Evolutionary conservation across 768 basidiomycete species (phyloP), one percentile per base, ranked within the genome.

Genomic region (Mycena belliarum): DNA sequence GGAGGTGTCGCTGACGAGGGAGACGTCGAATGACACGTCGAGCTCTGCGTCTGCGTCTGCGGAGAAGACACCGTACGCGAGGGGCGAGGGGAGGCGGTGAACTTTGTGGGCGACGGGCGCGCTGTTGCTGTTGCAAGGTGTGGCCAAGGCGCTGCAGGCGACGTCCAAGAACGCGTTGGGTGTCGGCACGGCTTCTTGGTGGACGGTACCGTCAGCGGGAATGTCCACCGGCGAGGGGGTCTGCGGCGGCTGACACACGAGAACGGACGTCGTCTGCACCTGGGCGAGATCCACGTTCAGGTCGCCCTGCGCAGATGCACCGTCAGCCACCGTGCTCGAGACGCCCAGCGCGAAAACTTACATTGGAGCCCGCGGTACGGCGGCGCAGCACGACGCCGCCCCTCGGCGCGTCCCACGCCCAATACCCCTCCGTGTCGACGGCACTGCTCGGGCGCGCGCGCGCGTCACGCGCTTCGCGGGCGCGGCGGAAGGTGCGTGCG

Each of bases 191-290:
- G 42, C 23, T n/a, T n/a, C n/a, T n/a, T n/a, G 23, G 24, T 42
- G n/a, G n/a, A n/a, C n/a, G n/a, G n/a, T n/a, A n/a, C n/a, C n/a
- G 29, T 32, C 29, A 6, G 12, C 29, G 29, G 29, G 29, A 12
- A 32, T 32, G 29, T 43, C 29, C 25, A 35, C 25, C 4, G 57
- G 49, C 33, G 38, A 47, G 4, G 14, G 52, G 24, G 28, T 41
- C 21, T 16, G 45, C n/a, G 35, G 57, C n/a, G 57, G 61, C 47
- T 55, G 61, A 49, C 49, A 56, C 40, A 50, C 53, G 40, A 56
- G 41, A 15, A 63, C 62, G 42, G 58, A 51, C 37, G 50, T 49
- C 32, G 58, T 11, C 25, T 53, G 54, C 21, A n/a, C n/a, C n/a
- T n/a, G n/a, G n/a, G 59, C 40, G 26, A 55, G 24, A n/a, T 43